phyloP scores from a whole-genome alignment of 768 basidiomycete genomes.

The Lentinula detonsa region DNA sequence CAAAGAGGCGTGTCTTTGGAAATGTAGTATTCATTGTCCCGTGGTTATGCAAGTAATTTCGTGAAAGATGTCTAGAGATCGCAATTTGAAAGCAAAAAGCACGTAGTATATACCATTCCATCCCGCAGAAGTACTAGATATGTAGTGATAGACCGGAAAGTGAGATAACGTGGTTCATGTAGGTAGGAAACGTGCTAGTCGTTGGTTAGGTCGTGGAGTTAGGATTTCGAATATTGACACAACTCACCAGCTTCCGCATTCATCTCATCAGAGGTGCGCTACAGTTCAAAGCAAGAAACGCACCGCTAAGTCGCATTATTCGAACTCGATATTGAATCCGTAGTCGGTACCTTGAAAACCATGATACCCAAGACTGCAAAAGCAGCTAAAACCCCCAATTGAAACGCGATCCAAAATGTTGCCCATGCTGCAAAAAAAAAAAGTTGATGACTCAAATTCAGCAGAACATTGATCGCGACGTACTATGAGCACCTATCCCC shows the following conservation, averaged over 20 bases:
- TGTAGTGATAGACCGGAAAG: background rate
- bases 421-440: constrained; percentile 63
- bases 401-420: constrained; percentile 77
- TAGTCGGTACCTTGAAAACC: constrained; percentile 63
- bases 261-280: constrained; percentile 58
- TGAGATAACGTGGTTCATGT: background rate
- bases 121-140: background rate
- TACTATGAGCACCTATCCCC: constrained; percentile 65
- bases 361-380: constrained; percentile 79
- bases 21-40: background rate
- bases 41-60: background rate
- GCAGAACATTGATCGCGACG: constrained; percentile 13
- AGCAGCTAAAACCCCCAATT: constrained; percentile 64
- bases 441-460: background rate
- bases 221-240: too few relatives aligned
- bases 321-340: constrained; percentile 5
- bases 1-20: background rate
- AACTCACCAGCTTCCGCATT: constrained; percentile 64
- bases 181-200: background rate
- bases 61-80: background rate
- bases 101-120: background rate
- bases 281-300: constrained; percentile 7
- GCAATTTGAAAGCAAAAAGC: background rate
- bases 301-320: background rate
- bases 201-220: too few relatives aligned